Conservation (phyloP, 805 yeast species). For the Blastobotrys americana region DNA sequence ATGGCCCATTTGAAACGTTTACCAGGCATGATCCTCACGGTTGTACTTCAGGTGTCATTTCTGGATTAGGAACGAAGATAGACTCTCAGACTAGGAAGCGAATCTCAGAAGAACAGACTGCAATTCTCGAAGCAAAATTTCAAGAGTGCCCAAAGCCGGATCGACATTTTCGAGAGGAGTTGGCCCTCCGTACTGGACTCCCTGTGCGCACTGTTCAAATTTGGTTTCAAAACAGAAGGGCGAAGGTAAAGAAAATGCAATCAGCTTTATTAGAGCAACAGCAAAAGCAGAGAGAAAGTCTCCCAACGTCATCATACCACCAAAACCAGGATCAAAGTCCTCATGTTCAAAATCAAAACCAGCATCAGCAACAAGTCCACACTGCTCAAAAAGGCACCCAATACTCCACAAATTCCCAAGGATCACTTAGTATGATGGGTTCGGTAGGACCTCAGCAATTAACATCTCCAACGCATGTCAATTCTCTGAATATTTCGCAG, state of each 20-base stretch:
- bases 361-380: conserved; percentile 23
- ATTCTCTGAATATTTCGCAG: no score
- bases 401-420: conserved; percentile 3
- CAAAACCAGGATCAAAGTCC: background rate
- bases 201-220: conserved; percentile 81
- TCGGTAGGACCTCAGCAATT: no score
- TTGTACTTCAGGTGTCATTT: conserved; percentile 7
- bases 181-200: conserved; percentile 67
- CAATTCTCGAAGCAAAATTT: conserved; percentile 61
- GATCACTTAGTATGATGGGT: no score
- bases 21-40: conserved; percentile 7
- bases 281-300: conserved; percentile 2
- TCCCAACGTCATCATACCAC: conserved; percentile 9
- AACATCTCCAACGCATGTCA: background rate
- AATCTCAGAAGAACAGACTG: conserved; percentile 32
- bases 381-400: background rate
- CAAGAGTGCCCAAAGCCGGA: conserved; percentile 68
- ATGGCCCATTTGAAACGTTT: conserved; percentile 6
- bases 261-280: conserved; percentile 54
- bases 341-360: conserved; percentile 36
- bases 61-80: conserved; percentile 5
- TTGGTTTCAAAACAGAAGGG: conserved; percentile 88
- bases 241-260: conserved; percentile 30
- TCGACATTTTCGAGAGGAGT: conserved; percentile 59
- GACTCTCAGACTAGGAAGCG: conserved; percentile 21